phyloP scores from a whole-genome alignment of 108 stramenopile species.

The Stephanodiscus triporus region DNA sequence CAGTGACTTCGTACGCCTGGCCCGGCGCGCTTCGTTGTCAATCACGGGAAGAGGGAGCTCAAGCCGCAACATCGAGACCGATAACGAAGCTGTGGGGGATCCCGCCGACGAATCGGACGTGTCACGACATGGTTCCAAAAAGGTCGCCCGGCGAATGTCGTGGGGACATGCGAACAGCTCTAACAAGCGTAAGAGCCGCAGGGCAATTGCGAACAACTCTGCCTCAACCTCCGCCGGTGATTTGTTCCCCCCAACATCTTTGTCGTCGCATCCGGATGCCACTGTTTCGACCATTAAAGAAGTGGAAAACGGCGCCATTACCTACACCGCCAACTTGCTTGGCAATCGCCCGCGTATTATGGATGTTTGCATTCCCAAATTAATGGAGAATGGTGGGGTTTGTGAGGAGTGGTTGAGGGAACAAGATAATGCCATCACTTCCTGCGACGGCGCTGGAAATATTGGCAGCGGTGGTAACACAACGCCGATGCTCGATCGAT shows the following conservation, averaged over 20 bases:
- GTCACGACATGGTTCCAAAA: not conserved
- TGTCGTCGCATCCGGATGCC: not conserved
- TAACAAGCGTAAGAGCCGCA: conserved; percentile 41
- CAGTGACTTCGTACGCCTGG: conserved; percentile 27
- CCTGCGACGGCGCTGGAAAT: conserved; percentile 20
- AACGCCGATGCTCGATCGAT: conserved; percentile 60
- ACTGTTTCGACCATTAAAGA: conserved; percentile 33
- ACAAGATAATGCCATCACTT: conserved; percentile 28
- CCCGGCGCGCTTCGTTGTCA: conserved; percentile 23
- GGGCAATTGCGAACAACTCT: conserved; percentile 64
- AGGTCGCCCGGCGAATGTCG: not conserved
- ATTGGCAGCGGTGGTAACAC: conserved; percentile 24
- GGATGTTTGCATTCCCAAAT: conserved; percentile 88
- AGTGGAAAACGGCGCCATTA: conserved; percentile 80
- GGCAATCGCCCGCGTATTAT: conserved; percentile 88
- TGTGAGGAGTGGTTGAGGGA: conserved; percentile 56
- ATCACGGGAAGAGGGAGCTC: conserved; percentile 21
- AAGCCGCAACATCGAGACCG: not conserved
- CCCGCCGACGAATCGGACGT: conserved; percentile 5
- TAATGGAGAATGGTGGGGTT: conserved; percentile 52
- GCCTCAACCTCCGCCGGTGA: not conserved
- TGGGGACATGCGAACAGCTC: not conserved
- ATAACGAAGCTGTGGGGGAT: not conserved
- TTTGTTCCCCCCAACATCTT: not conserved
- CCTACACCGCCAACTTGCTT: conserved; percentile 85